phyloP scores from a whole-genome alignment of 2,329 filamentous ascomycete genomes.

The Alternaria angustiovoidea region DNA sequence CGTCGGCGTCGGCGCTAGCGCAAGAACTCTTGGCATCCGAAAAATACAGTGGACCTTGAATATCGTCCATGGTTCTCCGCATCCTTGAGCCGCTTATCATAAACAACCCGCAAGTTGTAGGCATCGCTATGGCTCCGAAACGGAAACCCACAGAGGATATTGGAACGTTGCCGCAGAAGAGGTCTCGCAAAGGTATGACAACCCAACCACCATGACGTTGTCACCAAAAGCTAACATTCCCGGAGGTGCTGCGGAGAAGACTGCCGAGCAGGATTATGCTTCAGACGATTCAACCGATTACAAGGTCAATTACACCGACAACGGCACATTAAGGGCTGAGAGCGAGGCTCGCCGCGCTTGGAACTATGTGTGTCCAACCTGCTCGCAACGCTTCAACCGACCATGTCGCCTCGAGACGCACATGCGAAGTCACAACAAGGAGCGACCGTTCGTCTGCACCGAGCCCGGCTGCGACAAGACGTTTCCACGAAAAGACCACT shows the following conservation, averaged over 20 bases:
- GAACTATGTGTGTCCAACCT: constrained; percentile 79
- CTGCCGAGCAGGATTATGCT: constrained; percentile 21
- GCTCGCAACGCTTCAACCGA: constrained; percentile 85
- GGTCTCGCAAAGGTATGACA: constrained; percentile 33
- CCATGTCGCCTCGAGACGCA: constrained; percentile 80
- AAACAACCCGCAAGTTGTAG: constrained; percentile 4
- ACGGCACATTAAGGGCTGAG: constrained; percentile 36
- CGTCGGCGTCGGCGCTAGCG: constrained; percentile 20
- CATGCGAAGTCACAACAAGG: constrained; percentile 83
- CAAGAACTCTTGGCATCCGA: constrained; percentile 29
- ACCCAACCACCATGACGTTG: constrained; percentile 11
- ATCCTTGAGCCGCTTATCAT: constrained; percentile 17
- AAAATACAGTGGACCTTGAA: constrained; percentile 29
- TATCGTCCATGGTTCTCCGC: constrained; percentile 9
- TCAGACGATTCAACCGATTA: constrained; percentile 38
- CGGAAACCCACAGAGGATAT: constrained; percentile 30
- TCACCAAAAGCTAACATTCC: constrained; percentile 9
- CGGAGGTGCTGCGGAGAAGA: constrained; percentile 19
- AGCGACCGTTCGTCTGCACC: constrained; percentile 78
- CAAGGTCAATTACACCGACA: constrained; percentile 39
- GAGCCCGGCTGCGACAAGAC: constrained; percentile 78
- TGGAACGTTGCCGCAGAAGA: constrained; percentile 30
- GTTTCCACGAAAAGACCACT: constrained; percentile 85
- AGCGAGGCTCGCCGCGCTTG: constrained; percentile 68
- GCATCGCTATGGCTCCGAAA: constrained; percentile 37